A percentile compares a stretch with the other conserved stretches of the same genome.
Evolutionary conservation across 176 grass and related monocot genomes (phyloP).

Genomic region (Calamus simplicifolius): DNA sequence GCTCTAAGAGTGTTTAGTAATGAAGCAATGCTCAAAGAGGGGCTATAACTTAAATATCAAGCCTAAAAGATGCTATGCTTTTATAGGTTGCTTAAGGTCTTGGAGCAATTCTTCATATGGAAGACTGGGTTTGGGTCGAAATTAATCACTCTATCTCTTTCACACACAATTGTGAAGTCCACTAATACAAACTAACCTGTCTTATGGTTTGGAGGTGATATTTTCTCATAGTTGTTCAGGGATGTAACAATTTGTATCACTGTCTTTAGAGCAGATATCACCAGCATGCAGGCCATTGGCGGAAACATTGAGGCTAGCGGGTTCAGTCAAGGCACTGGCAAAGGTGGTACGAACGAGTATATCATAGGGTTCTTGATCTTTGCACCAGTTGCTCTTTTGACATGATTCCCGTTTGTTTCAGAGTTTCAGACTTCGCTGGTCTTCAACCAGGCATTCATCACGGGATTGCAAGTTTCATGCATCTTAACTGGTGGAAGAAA

Average conservation of each 20-base stretch:
- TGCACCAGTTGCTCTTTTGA: conserved; percentile 42
- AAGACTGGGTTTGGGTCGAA: background rate
- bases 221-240: too few relatives aligned
- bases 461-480: conserved; percentile 77
- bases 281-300: conserved; percentile 64
- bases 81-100: too few relatives aligned
- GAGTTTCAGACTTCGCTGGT: conserved; percentile 78
- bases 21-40: too few relatives aligned
- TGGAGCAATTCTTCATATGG: too few relatives aligned
- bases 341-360: conserved; percentile 58
- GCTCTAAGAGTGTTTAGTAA: too few relatives aligned
- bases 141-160: background rate
- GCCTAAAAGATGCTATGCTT: too few relatives aligned
- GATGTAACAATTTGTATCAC: too few relatives aligned
- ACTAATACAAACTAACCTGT: too few relatives aligned
- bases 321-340: conserved; percentile 69
- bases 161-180: too few relatives aligned
- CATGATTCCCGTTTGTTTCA: conserved; percentile 86
- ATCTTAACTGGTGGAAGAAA: conserved; percentile 83
- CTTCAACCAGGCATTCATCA: conserved; percentile 82
- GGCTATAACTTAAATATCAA: too few relatives aligned
- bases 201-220: too few relatives aligned
- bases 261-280: conserved; percentile 48
- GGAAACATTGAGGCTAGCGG: conserved; percentile 62
- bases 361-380: conserved; percentile 76